Percentiles rank a stretch among this genome's conserved stretches.
These are phyloP conservation scores for Naegleria gruberi DNA, from an alignment of 208 protist genomes.

Conservation along the genomic window DNA sequence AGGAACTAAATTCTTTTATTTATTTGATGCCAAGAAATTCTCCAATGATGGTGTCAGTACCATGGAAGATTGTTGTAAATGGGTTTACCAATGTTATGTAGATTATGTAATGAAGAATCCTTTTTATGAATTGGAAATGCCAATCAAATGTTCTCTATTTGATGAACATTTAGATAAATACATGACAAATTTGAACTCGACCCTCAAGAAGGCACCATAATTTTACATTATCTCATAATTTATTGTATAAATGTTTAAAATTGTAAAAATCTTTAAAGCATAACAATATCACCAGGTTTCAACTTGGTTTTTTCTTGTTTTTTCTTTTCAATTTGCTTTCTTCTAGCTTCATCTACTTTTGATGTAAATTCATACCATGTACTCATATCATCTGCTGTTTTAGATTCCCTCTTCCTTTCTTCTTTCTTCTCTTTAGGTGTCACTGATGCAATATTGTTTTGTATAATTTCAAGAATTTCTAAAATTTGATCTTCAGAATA, in stretches of 20 bases:
- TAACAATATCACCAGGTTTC: not conserved
- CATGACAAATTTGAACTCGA: not conserved
- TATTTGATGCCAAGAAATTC: conserved; percentile 2
- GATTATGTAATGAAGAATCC: conserved; percentile 31
- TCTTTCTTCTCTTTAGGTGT: not conserved
- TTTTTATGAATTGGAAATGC: conserved; percentile 29
- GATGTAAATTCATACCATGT: not conserved
- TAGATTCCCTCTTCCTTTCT: not conserved
- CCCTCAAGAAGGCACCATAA: not conserved
- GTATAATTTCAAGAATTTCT: not conserved
- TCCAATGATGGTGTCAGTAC: not conserved
- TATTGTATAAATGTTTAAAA: no score
- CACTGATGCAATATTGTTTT: not conserved
- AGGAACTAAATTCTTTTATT: conserved; percentile 20
- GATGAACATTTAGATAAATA: conserved; percentile 4
- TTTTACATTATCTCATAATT: no score
- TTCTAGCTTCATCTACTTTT: not conserved
- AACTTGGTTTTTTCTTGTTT: not conserved
- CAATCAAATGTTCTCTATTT: conserved; percentile 24
- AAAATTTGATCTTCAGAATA: not conserved
- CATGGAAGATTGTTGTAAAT: not conserved
- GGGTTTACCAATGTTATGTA: conserved; percentile 22
- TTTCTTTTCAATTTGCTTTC: not conserved
- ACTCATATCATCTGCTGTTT: not conserved
- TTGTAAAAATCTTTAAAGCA: no score